A percentile compares a stretch with the other conserved stretches of the same genome.
Evolutionary conservation across 352 stramenopile genomes (phyloP).

Genomic region (Poterioochromonas sp.): DNA sequence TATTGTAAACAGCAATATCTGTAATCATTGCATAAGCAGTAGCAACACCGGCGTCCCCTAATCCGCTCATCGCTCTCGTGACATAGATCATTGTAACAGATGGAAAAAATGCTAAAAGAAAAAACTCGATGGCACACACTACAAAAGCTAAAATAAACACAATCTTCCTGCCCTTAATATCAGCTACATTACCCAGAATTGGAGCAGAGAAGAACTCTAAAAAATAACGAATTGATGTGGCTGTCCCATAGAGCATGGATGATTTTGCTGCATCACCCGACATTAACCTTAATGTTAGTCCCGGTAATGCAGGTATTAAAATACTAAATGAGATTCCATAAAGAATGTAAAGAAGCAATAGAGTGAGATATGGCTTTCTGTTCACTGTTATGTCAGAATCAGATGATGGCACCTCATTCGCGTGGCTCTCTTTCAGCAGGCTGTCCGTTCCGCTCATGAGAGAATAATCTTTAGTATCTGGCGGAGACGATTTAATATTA

Average conservation of each 20-base stretch:
- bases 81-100: slow-evolving; percentile 33
- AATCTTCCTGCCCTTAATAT: slow-evolving; percentile 24
- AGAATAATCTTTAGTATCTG: too few relatives aligned
- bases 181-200: slow-evolving; percentile 2
- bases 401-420: too few relatives aligned
- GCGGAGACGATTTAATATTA: too few relatives aligned
- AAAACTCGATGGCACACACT: neutral
- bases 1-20: slow-evolving; percentile 22
- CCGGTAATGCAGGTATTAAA: slow-evolving; percentile 15
- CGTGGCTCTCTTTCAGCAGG: too few relatives aligned
- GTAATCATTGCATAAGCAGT: slow-evolving; percentile 22
- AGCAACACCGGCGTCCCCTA: neutral
- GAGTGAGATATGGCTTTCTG: neutral
- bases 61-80: neutral
- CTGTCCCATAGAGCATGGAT: slow-evolving; percentile 5
- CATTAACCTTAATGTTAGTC: neutral
- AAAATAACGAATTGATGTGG: neutral
- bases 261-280: neutral
- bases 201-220: slow-evolving; percentile 32
- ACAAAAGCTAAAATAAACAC: slow-evolving; percentile 15
- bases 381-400: too few relatives aligned
- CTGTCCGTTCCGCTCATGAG: too few relatives aligned
- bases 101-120: slow-evolving; percentile 27
- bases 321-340: neutral
- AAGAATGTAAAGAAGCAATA: neutral